These are phyloP conservation scores for Pelargonium hybrid DNA, from an alignment of 441 rosid genomes.

Conservation along the genomic window DNA sequence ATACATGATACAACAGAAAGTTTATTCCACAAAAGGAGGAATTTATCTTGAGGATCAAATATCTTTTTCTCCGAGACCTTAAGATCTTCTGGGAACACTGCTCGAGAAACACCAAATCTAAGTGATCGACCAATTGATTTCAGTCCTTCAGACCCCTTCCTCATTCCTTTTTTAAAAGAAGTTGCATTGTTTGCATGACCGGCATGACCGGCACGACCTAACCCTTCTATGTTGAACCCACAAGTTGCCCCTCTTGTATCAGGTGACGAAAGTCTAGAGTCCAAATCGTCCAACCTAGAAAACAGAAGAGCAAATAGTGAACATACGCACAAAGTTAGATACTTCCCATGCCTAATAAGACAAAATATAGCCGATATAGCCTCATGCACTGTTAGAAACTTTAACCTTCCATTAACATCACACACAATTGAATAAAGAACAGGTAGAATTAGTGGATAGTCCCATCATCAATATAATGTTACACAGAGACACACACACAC, in stretches of 20 bases:
- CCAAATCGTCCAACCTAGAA: conserved; percentile 86
- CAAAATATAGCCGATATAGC: not conserved
- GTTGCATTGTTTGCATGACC: conserved; percentile 24
- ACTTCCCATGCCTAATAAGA: not conserved
- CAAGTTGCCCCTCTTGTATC: conserved; percentile 49
- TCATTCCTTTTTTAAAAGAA: conserved; percentile 67
- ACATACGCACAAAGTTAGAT: conserved; percentile 13
- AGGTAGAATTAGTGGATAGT: too few species aligned
- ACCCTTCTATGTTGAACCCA: conserved; percentile 60
- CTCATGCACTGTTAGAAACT: not conserved
- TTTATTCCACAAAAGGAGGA: conserved; percentile 66
- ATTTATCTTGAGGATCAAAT: conserved; percentile 88
- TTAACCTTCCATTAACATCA: not conserved
- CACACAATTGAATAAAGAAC: not conserved
- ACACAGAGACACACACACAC: not conserved
- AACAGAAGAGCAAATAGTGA: conserved; percentile 14
- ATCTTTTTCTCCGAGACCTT: conserved; percentile 77
- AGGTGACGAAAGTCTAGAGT: conserved; percentile 60
- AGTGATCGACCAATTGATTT: conserved; percentile 87
- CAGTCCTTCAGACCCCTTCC: conserved; percentile 85
- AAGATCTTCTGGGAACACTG: conserved; percentile 94
- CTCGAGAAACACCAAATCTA: conserved; percentile 76
- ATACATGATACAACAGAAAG: conserved; percentile 72
- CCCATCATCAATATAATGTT: not conserved
- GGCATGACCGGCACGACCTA: conserved; percentile 36